These are phyloP conservation scores for Cytospora leucostoma DNA, from an alignment of 2,329 filamentous ascomycete genomes.

Conservation along the genomic window DNA sequence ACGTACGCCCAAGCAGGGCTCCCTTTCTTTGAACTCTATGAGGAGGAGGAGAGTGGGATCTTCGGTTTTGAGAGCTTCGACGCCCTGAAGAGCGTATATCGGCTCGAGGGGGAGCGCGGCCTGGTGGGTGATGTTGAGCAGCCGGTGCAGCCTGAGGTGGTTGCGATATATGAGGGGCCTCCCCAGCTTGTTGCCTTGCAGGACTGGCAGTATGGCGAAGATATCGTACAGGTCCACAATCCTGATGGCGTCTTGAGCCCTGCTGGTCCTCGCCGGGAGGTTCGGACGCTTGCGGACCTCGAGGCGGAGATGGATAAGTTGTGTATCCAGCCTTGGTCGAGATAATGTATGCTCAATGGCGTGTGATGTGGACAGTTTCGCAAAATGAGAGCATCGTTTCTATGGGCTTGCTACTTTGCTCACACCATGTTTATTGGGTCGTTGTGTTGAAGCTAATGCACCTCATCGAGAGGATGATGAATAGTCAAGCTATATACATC, in stretches of 20 bases:
- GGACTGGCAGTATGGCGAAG: neutral
- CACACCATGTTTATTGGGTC: no score
- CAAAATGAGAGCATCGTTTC: no score
- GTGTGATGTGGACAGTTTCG: no score
- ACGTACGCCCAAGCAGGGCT: slow-evolving; percentile 37
- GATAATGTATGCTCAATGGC: neutral
- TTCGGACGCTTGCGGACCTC: neutral
- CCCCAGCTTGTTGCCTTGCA: neutral
- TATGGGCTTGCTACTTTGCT: no score
- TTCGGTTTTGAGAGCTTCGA: slow-evolving; percentile 24
- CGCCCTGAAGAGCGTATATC: slow-evolving; percentile 27
- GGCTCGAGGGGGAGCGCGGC: slow-evolving; percentile 27
- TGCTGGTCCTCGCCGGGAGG: neutral
- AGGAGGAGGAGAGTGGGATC: slow-evolving; percentile 28
- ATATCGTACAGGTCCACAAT: neutral
- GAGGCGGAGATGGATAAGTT: neutral
- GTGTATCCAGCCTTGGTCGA: neutral
- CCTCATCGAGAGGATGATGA: no score
- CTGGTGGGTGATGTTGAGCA: neutral
- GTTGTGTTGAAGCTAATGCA: no score
- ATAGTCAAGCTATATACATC: no score
- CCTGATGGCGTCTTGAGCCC: slow-evolving; percentile 6
- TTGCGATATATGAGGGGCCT: neutral
- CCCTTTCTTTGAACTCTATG: slow-evolving; percentile 41
- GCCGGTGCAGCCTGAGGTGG: neutral